These are phyloP conservation scores for Eragrostis curvula DNA, from an alignment of 176 grass and related monocot genomes.

Conservation along the genomic window DNA sequence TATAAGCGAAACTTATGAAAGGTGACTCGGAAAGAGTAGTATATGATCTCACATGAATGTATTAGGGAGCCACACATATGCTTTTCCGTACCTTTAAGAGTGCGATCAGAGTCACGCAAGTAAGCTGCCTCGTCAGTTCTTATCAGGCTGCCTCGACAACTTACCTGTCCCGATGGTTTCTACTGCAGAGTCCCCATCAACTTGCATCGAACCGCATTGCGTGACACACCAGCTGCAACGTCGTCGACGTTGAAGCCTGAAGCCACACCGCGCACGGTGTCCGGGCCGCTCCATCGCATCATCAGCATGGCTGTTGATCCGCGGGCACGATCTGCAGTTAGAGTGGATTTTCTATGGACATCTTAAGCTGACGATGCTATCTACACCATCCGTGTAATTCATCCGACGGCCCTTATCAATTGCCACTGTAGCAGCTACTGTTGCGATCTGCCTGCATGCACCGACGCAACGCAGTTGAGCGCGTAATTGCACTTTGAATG, in stretches of 20 bases:
- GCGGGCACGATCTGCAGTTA: too few species aligned
- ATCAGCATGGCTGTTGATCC: background rate
- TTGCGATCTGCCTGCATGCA: background rate
- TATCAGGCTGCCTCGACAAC: background rate
- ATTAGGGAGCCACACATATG: background rate
- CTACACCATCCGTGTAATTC: too few species aligned
- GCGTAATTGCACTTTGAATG: background rate
- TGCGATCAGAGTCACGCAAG: background rate
- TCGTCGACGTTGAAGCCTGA: background rate
- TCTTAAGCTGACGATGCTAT: too few species aligned
- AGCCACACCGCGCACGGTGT: background rate
- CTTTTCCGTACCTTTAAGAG: constrained; percentile 12
- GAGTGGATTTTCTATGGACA: too few species aligned
- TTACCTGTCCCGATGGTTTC: background rate
- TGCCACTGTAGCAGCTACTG: too few species aligned
- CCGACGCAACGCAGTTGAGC: background rate
- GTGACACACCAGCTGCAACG: background rate
- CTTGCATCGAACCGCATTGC: background rate
- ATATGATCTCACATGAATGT: background rate
- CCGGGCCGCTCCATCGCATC: too few species aligned
- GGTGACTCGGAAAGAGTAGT: background rate
- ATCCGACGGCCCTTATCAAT: too few species aligned
- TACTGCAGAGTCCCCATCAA: background rate
- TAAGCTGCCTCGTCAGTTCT: constrained; percentile 31
- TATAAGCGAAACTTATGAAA: background rate